Evolutionary conservation across 352 stramenopile genomes (phyloP).

Genomic region (Peronospora tabacina): DNA sequence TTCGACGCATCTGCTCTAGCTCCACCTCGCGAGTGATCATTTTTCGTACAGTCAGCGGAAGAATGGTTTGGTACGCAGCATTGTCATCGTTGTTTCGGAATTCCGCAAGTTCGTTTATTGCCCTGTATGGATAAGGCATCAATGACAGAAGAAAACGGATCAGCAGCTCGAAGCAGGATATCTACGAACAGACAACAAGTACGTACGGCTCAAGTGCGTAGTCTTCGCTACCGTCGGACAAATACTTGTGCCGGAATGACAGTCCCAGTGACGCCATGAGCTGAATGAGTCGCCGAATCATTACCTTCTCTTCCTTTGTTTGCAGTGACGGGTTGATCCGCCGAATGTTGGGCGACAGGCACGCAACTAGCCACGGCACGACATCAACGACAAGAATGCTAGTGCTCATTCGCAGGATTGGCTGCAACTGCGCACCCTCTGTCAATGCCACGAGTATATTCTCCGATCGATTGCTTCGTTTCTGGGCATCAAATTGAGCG

Average conservation of each 20-base stretch:
- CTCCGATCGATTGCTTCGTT: slow-evolving; percentile 44
- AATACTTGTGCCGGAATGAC: slow-evolving; percentile 63
- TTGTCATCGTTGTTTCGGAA: slow-evolving; percentile 40
- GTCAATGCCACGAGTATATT: slow-evolving; percentile 64
- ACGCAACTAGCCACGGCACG: slow-evolving; percentile 61
- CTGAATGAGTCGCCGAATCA: slow-evolving; percentile 59
- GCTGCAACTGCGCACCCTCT: slow-evolving; percentile 53
- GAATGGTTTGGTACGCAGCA: slow-evolving; percentile 26
- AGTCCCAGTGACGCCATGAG: slow-evolving; percentile 73
- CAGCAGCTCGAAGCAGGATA: not conserved
- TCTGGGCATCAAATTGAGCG: slow-evolving; percentile 46
- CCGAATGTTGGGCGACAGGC: slow-evolving; percentile 55
- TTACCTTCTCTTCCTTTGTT: slow-evolving; percentile 54
- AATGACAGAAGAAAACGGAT: slow-evolving; percentile 1
- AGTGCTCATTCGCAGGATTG: slow-evolving; percentile 47
- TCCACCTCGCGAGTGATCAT: slow-evolving; percentile 78
- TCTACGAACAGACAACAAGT: not conserved
- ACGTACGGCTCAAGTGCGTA: slow-evolving; percentile 73
- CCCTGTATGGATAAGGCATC: slow-evolving; percentile 21
- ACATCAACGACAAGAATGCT: slow-evolving; percentile 66
- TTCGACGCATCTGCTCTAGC: slow-evolving; percentile 69
- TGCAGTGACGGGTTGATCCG: slow-evolving; percentile 52
- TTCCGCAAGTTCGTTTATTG: slow-evolving; percentile 60
- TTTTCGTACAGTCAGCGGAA: slow-evolving; percentile 59
- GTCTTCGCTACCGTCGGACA: slow-evolving; percentile 61